Base-by-base conservation (phyloP, 768 basidiomycete species). In the Saitozyma sp. region DNA sequence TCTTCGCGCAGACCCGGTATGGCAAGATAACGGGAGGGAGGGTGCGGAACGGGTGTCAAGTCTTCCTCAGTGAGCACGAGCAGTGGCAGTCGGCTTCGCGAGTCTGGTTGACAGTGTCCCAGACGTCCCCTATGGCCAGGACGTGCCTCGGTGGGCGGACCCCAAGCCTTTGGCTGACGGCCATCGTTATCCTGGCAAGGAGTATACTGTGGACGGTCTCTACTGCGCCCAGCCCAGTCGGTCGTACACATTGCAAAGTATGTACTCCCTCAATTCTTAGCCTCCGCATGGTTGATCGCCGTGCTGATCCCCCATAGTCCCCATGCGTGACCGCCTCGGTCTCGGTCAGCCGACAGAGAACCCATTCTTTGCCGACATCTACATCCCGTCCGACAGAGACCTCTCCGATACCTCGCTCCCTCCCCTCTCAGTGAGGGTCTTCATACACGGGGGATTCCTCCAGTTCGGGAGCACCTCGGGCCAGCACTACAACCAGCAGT, bases 361-460 rank as follows among this genome's bases (percentile, higher is more conserved):
- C 70, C 86, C 87, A 86, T 89, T 77, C 81, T 37, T 89, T 87
- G 17, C 86, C 86, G 7, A 83, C 84, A 4, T 81, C 78, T 59
- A 74, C 74, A 67, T 77, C 72, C 79, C 82, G 80, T 78, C 81
- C 82, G 52, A 71, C 73, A 13, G 79, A 79, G 58, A 80, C 39
- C 50, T 63, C 11, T 41, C 40, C 20, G 29, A 37, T 10, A n/a
- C 46, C 20, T 29, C 37, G 40, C 9, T 39, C 13, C 10, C 59
- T n/a, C 75, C 29, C 72, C 43, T 87, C 63, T 86, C 88, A 1
- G 88, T 90, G 58, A 87, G 84, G 61, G 83, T 90, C 3, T 90
- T 89, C 78, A 86, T 90, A 39, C 89, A 91, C 60, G 89, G 89
- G 52, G 90, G 89, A 10, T 89, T 89, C 71, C 83, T 91, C 16